phyloP scores from a whole-genome alignment of 306 rosid genomes.

The Alnus rubra region DNA sequence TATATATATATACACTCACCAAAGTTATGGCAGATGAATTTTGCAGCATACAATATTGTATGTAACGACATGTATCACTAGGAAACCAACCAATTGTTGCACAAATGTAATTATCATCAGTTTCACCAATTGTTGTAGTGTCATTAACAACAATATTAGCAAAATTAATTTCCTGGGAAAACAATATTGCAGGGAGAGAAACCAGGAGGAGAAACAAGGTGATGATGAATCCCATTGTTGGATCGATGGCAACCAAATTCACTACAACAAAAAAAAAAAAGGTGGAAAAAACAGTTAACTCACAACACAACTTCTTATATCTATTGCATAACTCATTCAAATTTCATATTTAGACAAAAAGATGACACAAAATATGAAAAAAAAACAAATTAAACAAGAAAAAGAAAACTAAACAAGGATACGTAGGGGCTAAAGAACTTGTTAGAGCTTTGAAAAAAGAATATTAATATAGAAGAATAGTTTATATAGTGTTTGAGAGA shows the following conservation, averaged over 20 bases:
- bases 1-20: conserved; percentile 41
- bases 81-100: conserved; percentile 99
- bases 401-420: no score
- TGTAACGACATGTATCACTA: conserved; percentile 78
- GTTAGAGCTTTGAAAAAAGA: no score
- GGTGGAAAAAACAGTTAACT: conserved; percentile 9
- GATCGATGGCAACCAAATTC: conserved; percentile 27
- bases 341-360: no score
- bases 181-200: conserved; percentile 42
- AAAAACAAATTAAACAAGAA: no score
- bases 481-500: no score
- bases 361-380: no score
- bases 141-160: conserved; percentile 59
- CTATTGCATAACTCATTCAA: neutral
- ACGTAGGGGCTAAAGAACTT: no score
- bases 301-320: conserved; percentile 22
- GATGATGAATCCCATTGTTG: conserved; percentile 42
- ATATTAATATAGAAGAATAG: no score
- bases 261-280: conserved; percentile 30
- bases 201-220: conserved; percentile 50
- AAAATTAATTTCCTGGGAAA: conserved; percentile 45
- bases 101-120: conserved; percentile 77
- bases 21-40: conserved; percentile 63
- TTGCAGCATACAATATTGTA: conserved; percentile 81
- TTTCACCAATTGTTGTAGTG: conserved; percentile 45